Conservation (phyloP, 2,329 filamentous ascomycete genomes). For the Aureobasidium mangrovei region DNA sequence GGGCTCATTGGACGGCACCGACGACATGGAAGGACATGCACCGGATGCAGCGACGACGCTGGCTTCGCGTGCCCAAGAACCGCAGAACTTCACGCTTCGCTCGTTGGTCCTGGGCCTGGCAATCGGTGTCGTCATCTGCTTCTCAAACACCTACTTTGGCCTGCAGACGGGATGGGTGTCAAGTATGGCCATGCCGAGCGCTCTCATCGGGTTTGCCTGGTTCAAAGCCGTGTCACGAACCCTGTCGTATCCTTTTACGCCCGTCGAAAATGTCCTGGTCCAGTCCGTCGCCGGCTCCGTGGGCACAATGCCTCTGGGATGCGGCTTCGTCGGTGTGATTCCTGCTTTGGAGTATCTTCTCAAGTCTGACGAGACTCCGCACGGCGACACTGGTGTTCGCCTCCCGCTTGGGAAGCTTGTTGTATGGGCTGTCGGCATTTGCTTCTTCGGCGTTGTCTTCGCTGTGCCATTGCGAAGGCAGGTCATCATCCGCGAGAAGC, state of each 20-base stretch:
- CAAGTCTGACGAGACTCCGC: constrained; percentile 54
- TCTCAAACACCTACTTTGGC: constrained; percentile 99
- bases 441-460: constrained; percentile 95
- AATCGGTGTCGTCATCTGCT: constrained; percentile 86
- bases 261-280: constrained; percentile 92
- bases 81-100: constrained; percentile 73
- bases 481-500: constrained; percentile 83
- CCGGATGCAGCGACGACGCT: constrained; percentile 16
- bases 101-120: constrained; percentile 69
- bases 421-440: constrained; percentile 84
- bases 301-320: constrained; percentile 92
- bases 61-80: constrained; percentile 30
- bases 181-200: constrained; percentile 95
- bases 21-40: neutral
- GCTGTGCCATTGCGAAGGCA: constrained; percentile 83
- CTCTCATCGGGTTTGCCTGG: constrained; percentile 86
- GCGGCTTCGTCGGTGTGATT: constrained; percentile 90
- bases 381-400: constrained; percentile 21
- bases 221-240: constrained; percentile 72
- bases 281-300: constrained; percentile 94
- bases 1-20: constrained; percentile 18
- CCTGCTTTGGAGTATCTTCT: constrained; percentile 86
- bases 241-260: constrained; percentile 73
- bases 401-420: constrained; percentile 63
- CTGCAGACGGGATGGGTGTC: constrained; percentile 78